These are phyloP conservation scores for Syzygium grande DNA, from an alignment of 345 rosid species.

Conservation along the genomic window DNA sequence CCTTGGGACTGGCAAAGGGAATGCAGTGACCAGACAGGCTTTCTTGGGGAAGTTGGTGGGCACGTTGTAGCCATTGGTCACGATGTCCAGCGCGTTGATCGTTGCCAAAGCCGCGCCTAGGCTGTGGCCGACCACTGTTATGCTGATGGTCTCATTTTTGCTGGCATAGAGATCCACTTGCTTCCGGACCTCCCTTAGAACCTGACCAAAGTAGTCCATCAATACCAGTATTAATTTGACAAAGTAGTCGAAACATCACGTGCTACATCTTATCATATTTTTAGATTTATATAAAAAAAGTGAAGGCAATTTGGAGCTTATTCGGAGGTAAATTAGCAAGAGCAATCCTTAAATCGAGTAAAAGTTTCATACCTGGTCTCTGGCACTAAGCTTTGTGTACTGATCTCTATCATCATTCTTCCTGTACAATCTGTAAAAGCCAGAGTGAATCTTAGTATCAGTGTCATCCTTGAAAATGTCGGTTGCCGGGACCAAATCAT, in stretches of 20 bases:
- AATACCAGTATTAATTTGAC: not conserved
- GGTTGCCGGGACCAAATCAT: conserved; percentile 28
- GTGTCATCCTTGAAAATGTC: conserved; percentile 23
- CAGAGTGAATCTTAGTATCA: conserved; percentile 45
- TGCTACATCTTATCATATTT: not conserved
- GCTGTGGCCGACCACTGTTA: conserved; percentile 52
- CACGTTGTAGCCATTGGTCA: conserved; percentile 37
- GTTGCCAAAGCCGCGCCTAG: conserved; percentile 58
- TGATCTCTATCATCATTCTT: conserved; percentile 15
- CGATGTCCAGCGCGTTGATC: conserved; percentile 48
- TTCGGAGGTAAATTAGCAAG: not conserved
- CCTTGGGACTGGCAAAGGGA: conserved; percentile 57
- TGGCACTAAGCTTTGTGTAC: conserved; percentile 33
- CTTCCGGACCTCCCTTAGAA: conserved; percentile 27
- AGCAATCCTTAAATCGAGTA: not conserved
- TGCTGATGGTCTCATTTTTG: conserved; percentile 48
- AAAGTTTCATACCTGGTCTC: conserved; percentile 37
- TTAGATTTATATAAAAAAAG: not conserved
- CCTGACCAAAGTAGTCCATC: conserved; percentile 1
- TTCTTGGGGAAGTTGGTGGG: conserved; percentile 9
- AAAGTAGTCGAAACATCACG: not conserved
- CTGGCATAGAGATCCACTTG: conserved; percentile 24
- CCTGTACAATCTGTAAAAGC: conserved; percentile 66
- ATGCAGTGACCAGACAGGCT: conserved; percentile 38
- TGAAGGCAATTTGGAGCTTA: not conserved